Evolutionary conservation across 768 basidiomycete species (phyloP), one percentile per base, ranked within the genome.

Genomic region (Crepidotus variabilis): DNA sequence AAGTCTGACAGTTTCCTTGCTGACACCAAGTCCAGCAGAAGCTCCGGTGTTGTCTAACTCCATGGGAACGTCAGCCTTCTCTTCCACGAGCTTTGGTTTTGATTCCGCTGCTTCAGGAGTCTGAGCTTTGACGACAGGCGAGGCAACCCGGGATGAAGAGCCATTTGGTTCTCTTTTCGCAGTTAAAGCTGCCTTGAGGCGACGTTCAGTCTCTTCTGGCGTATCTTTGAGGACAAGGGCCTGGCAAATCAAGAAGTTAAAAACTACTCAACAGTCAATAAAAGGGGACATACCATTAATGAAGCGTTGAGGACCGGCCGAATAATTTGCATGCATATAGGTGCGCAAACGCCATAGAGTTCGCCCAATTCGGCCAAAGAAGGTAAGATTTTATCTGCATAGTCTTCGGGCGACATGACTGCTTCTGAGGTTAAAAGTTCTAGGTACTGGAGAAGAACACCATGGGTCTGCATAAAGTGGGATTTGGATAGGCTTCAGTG

Each of bases 321-420:
- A 36, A 92, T 81, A 56, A 98, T 88, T 67, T 95, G 93, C 91
- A 98, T 97, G 52, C 94, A 92, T 55, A 97, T 87, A 11, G 90
- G 83, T 35, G 90, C 84, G 57, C 86, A 84, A 47, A 99, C 84
- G 6, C 88, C 90, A 70, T 89, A 98, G 36, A 79, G 77, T 51
- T 81, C 76, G 52, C 86, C 86, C 8, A 98, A 79, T 24, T 91
- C 88, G 1, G 74, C 72, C 9, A 97, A 74, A 16, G 90, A 73
- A 4, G 96, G 95, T 6, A 95, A 72, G 21, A 92, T 75, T 63
- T 81, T 84, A 45, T 79, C 79, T 16, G 86, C 83, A 64, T 94
- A 95, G 54, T 92, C 88, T 55, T 86, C 78, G 0, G 87, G 72
- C 14, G 82, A 66, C 20, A 96, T 73, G 10, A 89, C 83, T 18